These are phyloP conservation scores for Fusarium papillatum DNA, from an alignment of 2,329 filamentous ascomycete genomes.

Conservation along the genomic window DNA sequence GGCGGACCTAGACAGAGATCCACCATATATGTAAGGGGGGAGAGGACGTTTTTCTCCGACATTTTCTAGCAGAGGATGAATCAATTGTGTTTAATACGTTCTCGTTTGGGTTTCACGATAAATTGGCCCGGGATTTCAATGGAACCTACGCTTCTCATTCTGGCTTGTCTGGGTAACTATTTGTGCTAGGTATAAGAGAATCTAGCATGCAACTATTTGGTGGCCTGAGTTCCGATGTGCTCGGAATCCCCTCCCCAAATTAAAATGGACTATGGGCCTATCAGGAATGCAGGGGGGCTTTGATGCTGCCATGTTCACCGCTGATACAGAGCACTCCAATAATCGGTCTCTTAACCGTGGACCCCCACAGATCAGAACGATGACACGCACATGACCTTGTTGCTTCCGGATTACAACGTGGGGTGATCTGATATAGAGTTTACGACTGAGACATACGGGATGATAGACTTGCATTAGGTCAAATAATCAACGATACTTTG, in stretches of 20 bases:
- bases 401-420: background rate
- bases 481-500: background rate
- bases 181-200: background rate
- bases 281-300: background rate
- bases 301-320: background rate
- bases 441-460: background rate
- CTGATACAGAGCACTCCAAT: background rate
- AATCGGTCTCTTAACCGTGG: background rate
- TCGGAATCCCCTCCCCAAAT: background rate
- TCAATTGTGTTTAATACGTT: background rate
- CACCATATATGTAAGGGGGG: background rate
- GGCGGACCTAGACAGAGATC: background rate
- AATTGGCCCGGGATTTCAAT: background rate
- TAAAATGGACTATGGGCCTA: background rate
- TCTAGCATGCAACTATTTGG: background rate
- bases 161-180: background rate
- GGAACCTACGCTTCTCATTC: background rate
- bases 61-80: background rate
- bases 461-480: background rate
- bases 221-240: background rate
- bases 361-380: background rate
- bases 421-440: background rate
- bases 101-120: background rate
- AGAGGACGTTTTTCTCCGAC: background rate
- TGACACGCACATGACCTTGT: background rate